phyloP scores from a whole-genome alignment of 2,329 filamentous ascomycete genomes.

The Ascochyta viciae-villosae region DNA sequence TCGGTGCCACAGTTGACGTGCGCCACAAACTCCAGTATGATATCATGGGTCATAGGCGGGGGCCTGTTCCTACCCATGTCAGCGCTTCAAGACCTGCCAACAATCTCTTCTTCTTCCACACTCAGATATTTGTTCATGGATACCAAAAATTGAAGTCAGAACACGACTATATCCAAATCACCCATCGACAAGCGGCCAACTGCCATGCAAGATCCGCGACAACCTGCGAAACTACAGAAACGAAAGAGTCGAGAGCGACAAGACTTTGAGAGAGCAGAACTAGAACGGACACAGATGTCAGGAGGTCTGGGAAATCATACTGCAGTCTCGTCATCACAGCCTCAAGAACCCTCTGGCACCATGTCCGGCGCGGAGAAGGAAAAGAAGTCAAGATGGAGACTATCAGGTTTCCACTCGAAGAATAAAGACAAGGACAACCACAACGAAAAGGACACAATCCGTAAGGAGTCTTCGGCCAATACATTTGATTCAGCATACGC shows the following conservation, averaged over 20 bases:
- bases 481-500: constrained; percentile 44
- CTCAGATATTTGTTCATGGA: not conserved
- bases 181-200: not conserved
- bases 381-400: constrained; percentile 47
- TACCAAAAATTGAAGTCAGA: not conserved
- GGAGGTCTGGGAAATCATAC: constrained; percentile 25
- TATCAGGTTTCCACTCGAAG: constrained; percentile 48
- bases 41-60: constrained; percentile 30
- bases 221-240: constrained; percentile 42
- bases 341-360: constrained; percentile 25
- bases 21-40: constrained; percentile 35
- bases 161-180: not conserved
- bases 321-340: constrained; percentile 29
- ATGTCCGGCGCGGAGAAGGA: constrained; percentile 38
- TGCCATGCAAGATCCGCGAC: constrained; percentile 33
- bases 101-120: not conserved
- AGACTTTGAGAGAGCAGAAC: constrained; percentile 22
- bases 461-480: constrained; percentile 22
- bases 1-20: constrained; percentile 31
- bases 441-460: constrained; percentile 20
- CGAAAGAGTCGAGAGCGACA: constrained; percentile 41
- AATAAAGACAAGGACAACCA: constrained; percentile 38
- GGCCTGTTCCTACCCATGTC: constrained; percentile 13
- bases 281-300: constrained; percentile 25
- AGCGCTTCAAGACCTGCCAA: constrained; percentile 3